Base-by-base conservation (phyloP, 306 rosid species). In the Ceratonia siliqua region DNA sequence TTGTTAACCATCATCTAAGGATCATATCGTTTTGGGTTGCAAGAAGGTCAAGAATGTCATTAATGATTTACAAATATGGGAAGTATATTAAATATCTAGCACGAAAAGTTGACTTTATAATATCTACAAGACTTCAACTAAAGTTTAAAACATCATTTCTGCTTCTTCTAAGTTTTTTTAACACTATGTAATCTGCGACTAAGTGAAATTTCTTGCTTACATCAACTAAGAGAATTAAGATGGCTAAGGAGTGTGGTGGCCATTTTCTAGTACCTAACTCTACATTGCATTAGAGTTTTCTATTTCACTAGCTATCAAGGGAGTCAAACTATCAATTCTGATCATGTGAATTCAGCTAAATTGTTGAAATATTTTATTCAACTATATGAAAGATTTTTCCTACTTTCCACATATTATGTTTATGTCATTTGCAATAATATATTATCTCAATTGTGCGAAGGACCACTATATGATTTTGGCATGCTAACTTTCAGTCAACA, bases 1-100 rank as follows among this genome's bases (percentile, higher is more conserved):
- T 36, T 68, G 54, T 41, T 50, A 41, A 27, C 48, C 18, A 11
- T 42, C 74, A 21, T 68, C 53, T 22, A 6, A 77, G 69, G 54
- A 24, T 33, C 27, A 62, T 18, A n/a, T 32, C 59, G 4, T 33
- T 58, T 27, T 68, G 52, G 17, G 56, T 53, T n/a, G 45, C 21
- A 36, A 62, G 27, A 73, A 20, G 73, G 14, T 57, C 33, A 56
- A 66, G 33, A 67, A 28, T 63, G 72, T 28, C 5, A 30, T 18
- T 8, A 12, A 32, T 75, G 14, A 65, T 25, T 65, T 68, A 39
- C 20, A 6, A 46, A 22, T 21, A 25, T 30, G 68, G 48, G 30
- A 75, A 64, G 8, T 25, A 57, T 46, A 24, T 68, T 27, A 35
- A 35, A 38, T 57, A 13, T 68, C 1, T 20, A 22, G 17, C 18